phyloP scores from a whole-genome alignment of 2,329 filamentous ascomycete species.

The Trichoderma sp. region DNA sequence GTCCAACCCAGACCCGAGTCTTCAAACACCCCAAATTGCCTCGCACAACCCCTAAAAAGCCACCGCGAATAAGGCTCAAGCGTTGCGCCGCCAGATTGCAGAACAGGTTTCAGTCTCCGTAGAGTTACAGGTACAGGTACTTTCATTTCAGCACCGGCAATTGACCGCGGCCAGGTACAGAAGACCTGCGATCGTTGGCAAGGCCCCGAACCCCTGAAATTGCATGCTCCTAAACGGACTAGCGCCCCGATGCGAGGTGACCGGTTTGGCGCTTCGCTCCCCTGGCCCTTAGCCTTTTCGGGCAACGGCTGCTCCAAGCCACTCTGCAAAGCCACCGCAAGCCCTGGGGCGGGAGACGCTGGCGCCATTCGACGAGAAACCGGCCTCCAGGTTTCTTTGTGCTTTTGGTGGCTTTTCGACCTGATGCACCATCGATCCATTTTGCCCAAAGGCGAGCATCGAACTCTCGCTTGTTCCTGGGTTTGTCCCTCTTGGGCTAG shows the following conservation, averaged over 20 bases:
- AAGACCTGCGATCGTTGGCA: background rate
- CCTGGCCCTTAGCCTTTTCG: background rate
- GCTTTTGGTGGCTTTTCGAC: slow-evolving; percentile 4
- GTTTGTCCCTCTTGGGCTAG: slow-evolving; percentile 2
- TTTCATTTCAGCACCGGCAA: background rate
- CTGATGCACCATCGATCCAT: slow-evolving; percentile 17
- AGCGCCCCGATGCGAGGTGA: background rate
- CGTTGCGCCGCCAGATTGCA: background rate
- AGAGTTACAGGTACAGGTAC: background rate
- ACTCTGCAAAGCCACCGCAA: slow-evolving; percentile 13
- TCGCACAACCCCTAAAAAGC: background rate
- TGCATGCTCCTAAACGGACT: slow-evolving; percentile 1
- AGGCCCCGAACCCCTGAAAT: slow-evolving; percentile 20
- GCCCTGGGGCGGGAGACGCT: background rate
- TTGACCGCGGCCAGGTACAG: background rate
- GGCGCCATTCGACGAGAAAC: slow-evolving; percentile 10
- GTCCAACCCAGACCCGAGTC: background rate
- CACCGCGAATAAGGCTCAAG: background rate
- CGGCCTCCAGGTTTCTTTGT: too few species aligned
- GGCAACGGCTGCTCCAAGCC: slow-evolving; percentile 5
- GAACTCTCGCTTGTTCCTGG: slow-evolving; percentile 13
- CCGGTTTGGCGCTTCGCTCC: too few species aligned
- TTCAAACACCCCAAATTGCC: background rate
- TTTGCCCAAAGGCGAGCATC: slow-evolving; percentile 1
- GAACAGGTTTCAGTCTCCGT: background rate